Evolutionary conservation across 805 yeast species (phyloP).

Genomic region (Cyberlindnera nakhonratchasimensis): DNA sequence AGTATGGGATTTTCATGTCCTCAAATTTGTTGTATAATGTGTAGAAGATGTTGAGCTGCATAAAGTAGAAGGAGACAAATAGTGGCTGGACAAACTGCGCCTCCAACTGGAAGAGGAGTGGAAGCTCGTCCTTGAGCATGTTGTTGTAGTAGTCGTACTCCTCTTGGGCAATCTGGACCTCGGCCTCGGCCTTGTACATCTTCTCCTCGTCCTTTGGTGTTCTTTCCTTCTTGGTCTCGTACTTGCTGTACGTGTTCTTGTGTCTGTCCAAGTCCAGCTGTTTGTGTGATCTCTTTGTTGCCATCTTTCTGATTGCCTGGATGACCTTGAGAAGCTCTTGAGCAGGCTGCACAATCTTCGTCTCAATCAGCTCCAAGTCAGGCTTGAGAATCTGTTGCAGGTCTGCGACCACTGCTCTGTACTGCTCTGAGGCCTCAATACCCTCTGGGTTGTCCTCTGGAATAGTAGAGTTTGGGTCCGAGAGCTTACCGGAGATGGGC

Average conservation of each 20-base stretch:
- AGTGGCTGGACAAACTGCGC: constrained; percentile 90
- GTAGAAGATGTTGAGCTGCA: constrained; percentile 97
- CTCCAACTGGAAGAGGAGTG: constrained; percentile 81
- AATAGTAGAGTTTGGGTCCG: constrained; percentile 81
- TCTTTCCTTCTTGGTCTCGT: constrained; percentile 78
- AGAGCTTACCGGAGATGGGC: constrained; percentile 88
- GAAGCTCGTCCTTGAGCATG: constrained; percentile 87
- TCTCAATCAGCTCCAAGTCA: constrained; percentile 87
- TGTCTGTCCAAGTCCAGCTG: constrained; percentile 91
- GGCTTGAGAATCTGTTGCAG: constrained; percentile 85
- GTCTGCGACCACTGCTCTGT: constrained; percentile 82
- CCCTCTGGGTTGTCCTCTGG: constrained; percentile 98
- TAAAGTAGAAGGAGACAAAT: constrained; percentile 90
- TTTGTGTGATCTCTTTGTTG: constrained; percentile 92
- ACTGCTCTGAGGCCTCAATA: constrained; percentile 89
- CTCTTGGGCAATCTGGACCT: constrained; percentile 85
- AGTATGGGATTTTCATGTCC: constrained; percentile 95
- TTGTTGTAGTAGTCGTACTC: constrained; percentile 96
- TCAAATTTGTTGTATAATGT: constrained; percentile 89
- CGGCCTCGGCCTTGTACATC: constrained; percentile 85
- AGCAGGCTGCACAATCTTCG: constrained; percentile 86
- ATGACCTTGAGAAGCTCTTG: constrained; percentile 84
- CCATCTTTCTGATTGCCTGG: constrained; percentile 84
- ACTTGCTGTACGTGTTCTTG: constrained; percentile 62
- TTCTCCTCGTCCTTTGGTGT: constrained; percentile 88